Evolutionary conservation across 208 protist species (phyloP), one percentile per base, ranked within the genome.

Genomic region (Crithidia mellificae): DNA sequence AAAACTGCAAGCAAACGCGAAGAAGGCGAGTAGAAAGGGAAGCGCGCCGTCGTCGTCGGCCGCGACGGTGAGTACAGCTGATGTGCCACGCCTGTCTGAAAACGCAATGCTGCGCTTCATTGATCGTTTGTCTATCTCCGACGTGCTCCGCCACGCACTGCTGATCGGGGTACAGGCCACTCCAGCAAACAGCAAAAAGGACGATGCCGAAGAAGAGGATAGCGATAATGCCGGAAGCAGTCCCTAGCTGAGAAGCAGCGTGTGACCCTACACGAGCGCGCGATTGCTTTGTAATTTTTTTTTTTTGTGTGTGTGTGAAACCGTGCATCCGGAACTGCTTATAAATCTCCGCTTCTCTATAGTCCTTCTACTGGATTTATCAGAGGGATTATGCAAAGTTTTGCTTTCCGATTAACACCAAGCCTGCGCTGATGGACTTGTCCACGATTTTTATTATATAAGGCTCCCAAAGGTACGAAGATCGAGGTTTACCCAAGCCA

Each of bases 61-160:
- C 7, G 8, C 50, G 20, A 17, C 47, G 8, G 44, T 66, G 25
- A 41, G 34, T 41, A 39, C 41, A 53, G 32, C 38, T 11, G 17
- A 30, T 7, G 63, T n/a, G 20, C 44, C 44, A 12, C 38, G n/a
- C 9, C 30, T 68, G 38, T 68, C 65, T 15, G 24, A 49, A 43
- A 64, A 59, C 36, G 65, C 68, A 47, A 59, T 81, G 53, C 46
- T 63, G 17, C 30, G 30, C n/a, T 67, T 77, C n/a, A 57, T 81
- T 8, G 29, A 36, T 12, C 41, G 50, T 3, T 49, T 75, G 49
- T n/a, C 39, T 29, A 61, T 81, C 2, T 71, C 77, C 2, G 57
- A 77, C 17, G 20, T 39, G 12, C 70, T 81, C 17, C 55, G 63
- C 7, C 32, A 34, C 6, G 75, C 69, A 7, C 46, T 80, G 36